phyloP scores from a whole-genome alignment of 192 early-diverging fungal genomes.

The Backusella tuberculispora region DNA sequence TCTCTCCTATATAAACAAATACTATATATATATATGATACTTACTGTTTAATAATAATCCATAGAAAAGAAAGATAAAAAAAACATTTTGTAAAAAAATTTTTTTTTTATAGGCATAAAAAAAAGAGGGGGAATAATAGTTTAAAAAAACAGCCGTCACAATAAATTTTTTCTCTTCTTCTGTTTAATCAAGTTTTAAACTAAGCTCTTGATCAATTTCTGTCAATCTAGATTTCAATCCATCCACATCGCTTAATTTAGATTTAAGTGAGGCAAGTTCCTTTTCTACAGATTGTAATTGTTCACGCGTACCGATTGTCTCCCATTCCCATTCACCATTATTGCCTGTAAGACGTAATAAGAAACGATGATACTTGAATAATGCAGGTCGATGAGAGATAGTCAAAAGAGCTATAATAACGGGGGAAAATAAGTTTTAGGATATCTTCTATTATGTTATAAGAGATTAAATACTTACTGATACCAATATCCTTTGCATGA shows the following conservation, averaged over 20 bases:
- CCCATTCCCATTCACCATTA: constrained; percentile 85
- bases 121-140: neutral
- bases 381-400: constrained; percentile 91
- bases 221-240: constrained; percentile 46
- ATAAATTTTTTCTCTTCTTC: constrained; percentile 1
- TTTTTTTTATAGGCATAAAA: neutral
- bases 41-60: constrained; percentile 12
- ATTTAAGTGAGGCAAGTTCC: constrained; percentile 77
- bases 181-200: constrained; percentile 37
- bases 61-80: neutral
- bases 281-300: constrained; percentile 85
- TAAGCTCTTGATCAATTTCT: constrained; percentile 57
- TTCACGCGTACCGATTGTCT: constrained; percentile 77
- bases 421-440: neutral
- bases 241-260: constrained; percentile 56
- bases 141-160: neutral
- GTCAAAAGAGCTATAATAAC: constrained; percentile 71
- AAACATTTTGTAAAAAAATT: neutral
- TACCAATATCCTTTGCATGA: constrained; percentile 79
- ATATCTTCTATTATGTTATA: neutral
- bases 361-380: constrained; percentile 96
- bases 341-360: constrained; percentile 90
- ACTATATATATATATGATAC: neutral
- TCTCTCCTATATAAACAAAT: neutral
- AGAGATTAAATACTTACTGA: constrained; percentile 53